Base-by-base conservation (phyloP, 2,329 filamentous ascomycete species). In the Curvularia spicifera region DNA sequence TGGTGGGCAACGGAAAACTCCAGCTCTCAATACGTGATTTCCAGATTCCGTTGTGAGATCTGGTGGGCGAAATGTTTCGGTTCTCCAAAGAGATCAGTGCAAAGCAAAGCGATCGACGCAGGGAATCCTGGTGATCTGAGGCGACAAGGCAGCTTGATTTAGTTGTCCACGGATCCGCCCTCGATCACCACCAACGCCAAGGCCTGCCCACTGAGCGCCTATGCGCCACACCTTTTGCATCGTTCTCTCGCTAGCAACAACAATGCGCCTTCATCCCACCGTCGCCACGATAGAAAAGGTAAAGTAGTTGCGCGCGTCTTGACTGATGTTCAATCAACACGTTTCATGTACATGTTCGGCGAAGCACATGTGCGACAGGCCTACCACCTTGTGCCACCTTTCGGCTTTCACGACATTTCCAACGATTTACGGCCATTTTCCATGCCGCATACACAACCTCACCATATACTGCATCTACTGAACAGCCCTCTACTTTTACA, bases 391-490 rank as follows among this genome's bases (percentile, higher is more conserved):
- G 12, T 8, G 24, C 35, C 18, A 40, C 15, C n/a, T 5, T 20
- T 50, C 26, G 47, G 47, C 47, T 40, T n/a, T 20, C 35, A 40
- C 24, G 15, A 40, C 35, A 13, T 39, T 5, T 69, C 68, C 68
- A 65, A 12, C 18, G 6, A 18, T 20, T 24, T 33, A 3, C 20
- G 70, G 53, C 68, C 69, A 24, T 70, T 53, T 56, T 70, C 70
- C 66, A 71, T 6, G 63, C 63, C 4, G 70, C 49, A 59, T 69
- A 68, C 35, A 70, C 29, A 15, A 66, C 52, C 60, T 72, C 54
- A 9, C 63, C 56, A 57, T 69, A 69, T 28, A 29, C 55, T 13
- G 57, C 48, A 58, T 67, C 63, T 20, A 56, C 59, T 6, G 63
- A 59, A 47, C 49, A 52, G 1, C 62, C 26, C 26, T 28, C 68